These are phyloP conservation scores for Vitis hybrid DNA, from an alignment of 177 flowering plant species.

Conservation along the genomic window DNA sequence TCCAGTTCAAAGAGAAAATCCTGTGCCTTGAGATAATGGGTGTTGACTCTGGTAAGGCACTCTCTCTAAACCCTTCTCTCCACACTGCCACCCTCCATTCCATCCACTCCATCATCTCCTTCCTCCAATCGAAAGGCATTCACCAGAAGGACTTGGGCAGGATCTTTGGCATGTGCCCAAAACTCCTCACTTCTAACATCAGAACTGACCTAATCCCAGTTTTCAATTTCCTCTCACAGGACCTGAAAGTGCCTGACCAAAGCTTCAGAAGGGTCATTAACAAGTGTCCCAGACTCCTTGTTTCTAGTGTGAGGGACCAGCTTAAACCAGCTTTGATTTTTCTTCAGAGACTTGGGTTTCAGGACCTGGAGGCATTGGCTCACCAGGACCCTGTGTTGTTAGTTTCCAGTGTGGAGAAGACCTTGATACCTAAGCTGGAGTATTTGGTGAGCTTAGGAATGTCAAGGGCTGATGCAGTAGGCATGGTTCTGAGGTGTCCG, in stretches of 20 bases:
- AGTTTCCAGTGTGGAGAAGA: conserved; percentile 83
- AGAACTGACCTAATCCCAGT: conserved; percentile 62
- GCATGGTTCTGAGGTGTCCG: conserved; percentile 87
- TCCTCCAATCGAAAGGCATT: conserved; percentile 80
- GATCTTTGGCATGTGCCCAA: conserved; percentile 91
- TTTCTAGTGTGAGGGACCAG: conserved; percentile 68
- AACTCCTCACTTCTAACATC: conserved; percentile 69
- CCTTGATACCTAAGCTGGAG: conserved; percentile 74
- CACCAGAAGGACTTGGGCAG: conserved; percentile 75
- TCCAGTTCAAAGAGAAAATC: conserved; percentile 81
- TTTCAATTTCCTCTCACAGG: conserved; percentile 60
- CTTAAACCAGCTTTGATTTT: conserved; percentile 74
- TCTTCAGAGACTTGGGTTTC: conserved; percentile 75
- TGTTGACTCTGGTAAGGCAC: conserved; percentile 81
- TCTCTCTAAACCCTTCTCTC: conserved; percentile 80
- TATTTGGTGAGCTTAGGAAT: conserved; percentile 60
- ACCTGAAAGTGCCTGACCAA: conserved; percentile 62
- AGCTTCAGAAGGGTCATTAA: conserved; percentile 66
- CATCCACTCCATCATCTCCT: conserved; percentile 64
- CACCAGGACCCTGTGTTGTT: conserved; percentile 69
- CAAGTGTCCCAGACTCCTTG: conserved; percentile 79
- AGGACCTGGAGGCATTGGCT: conserved; percentile 61
- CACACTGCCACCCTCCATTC: conserved; percentile 67
- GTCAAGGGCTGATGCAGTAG: conserved; percentile 51
- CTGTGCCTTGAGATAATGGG: conserved; percentile 93